Percentiles rank a stretch among this genome's conserved stretches.
phyloP scores from a whole-genome alignment of 2,329 filamentous ascomycete species.

The Xylariaceae sp. region DNA sequence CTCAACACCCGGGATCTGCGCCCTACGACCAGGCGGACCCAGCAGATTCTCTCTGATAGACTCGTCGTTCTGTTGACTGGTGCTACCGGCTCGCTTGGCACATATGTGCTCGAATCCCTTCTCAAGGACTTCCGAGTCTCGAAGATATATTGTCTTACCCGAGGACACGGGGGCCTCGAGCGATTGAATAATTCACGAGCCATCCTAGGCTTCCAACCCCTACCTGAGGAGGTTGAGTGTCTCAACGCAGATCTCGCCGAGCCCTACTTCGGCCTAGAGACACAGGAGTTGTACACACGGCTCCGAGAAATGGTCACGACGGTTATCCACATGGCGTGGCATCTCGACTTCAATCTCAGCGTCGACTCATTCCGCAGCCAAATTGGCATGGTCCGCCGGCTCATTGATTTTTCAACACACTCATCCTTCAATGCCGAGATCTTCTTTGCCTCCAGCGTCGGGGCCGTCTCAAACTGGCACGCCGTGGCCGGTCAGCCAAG shows the following conservation, averaged over 20 bases:
- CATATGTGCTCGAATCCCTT: conserved; percentile 27
- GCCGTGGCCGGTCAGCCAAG: neutral
- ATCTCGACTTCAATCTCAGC: conserved; percentile 29
- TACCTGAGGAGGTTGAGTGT: conserved; percentile 17
- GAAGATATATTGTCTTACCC: conserved; percentile 26
- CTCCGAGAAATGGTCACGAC: conserved; percentile 14
- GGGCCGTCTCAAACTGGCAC: conserved; percentile 12
- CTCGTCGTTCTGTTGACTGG: conserved; percentile 28
- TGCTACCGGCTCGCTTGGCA: conserved; percentile 28
- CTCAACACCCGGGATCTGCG: conserved; percentile 15
- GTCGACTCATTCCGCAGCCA: conserved; percentile 20
- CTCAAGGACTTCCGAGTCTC: conserved; percentile 8
- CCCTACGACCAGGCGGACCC: conserved; percentile 5
- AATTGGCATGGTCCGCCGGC: conserved; percentile 7
- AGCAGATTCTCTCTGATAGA: neutral
- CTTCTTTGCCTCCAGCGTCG: conserved; percentile 28
- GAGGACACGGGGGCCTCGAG: conserved; percentile 6
- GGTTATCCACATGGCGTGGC: conserved; percentile 27
- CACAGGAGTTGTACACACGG: conserved; percentile 7
- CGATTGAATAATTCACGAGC: conserved; percentile 16
- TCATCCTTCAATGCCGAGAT: conserved; percentile 18
- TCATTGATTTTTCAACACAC: conserved; percentile 23
- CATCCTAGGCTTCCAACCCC: conserved; percentile 9
- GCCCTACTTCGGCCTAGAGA: conserved; percentile 22
- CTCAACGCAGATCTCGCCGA: conserved; percentile 19